Evolutionary conservation across 768 basidiomycete genomes (phyloP), one percentile per base, ranked within the genome.

Genomic region (Naganishia antarctica): DNA sequence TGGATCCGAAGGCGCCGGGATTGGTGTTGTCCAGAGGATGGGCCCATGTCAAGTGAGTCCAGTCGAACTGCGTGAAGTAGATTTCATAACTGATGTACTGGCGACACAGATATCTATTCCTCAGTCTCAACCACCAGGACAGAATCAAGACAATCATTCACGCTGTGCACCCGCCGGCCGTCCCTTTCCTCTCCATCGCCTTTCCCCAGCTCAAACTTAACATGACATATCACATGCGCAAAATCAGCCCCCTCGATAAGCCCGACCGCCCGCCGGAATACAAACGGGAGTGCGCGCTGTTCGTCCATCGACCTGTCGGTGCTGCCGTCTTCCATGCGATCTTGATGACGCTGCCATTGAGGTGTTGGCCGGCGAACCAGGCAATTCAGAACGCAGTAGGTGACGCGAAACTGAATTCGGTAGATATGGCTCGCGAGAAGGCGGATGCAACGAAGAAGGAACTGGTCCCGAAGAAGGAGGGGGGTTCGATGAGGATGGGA

Each of bases 331-430:
- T 57, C 1, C 53, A 57, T 41, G 23, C 23, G 21, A 37, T 57
- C 4, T 37, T 57, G 21, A 57, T 34, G 18, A 57, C 53, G 21
- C 34, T 57, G 7, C 53, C 34, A 12, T 21, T 57, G 6, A 18
- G 34, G 18, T 57, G 37, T 57, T 57, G 53, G 53, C 53, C 53
- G 21, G 37, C n/a, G n/a, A n/a, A n/a, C n/a, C n/a, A n/a, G n/a
- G n/a, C n/a, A n/a, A n/a, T n/a, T n/a, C n/a, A n/a, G 4, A 7
- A 29, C 21, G 18, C 29, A 7, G 7, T 13, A 31, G 18, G 12
- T 31, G 1, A 31, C 29, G 18, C 13, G 8, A 40, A 40, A 16
- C 8, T 7, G 37, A 40, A 7, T 16, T 40, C 37, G 37, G 16
- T n/a, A n/a, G n/a, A n/a, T n/a, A 40, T 40, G 37, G 37, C 16